Evolutionary conservation across 805 yeast genomes (phyloP), one percentile per base, ranked within the genome.

Genomic region (Wickerhamiella australiensis): DNA sequence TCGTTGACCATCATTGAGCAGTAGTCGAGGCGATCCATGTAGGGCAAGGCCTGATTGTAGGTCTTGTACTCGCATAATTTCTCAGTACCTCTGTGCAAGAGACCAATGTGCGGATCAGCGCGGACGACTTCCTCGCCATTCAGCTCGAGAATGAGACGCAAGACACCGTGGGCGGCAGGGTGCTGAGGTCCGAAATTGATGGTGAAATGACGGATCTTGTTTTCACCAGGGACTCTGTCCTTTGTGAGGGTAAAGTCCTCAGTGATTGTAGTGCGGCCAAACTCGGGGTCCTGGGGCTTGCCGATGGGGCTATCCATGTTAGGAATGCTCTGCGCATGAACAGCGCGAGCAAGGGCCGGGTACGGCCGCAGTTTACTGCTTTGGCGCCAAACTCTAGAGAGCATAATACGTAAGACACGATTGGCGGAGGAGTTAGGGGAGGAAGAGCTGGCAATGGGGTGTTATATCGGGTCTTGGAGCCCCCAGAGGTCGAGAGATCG

Each of bases 101-200:
- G 70, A 33, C 95, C 95, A 56, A 85, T 85, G 65, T 85, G 95
- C 36, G 95, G 95, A 64, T 85, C 95, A 3, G 88, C 73, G 58
- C 95, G 76, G 45, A 85, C 77, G 58, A 85, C 81, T 66, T 85
- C 94, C 68, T 85, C 95, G 57, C 95, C 95, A 61, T 82, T 83
- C 54, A 85, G 75, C 69, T 85, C 95, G 61, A 85, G 71, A 66
- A 85, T 85, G 66, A 85, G 73, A 64, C 94, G 77, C 71, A 85
- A 72, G 67, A 85, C 95, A 57, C 95, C 95, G 70, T 85, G 95
- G 25, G 94, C 94, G 54, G 95, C 95, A 21, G 95, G 95, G 71
- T 85, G 95, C 69, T 85, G 95, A 45, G 95, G 95, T 33, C 94
- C 95, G 64, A 85, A 85, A 57, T 85, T 85, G 64, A 85, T 79